phyloP scores from a whole-genome alignment of 495 filamentous ascomycete genomes.

The Penicillium maclennaniae region DNA sequence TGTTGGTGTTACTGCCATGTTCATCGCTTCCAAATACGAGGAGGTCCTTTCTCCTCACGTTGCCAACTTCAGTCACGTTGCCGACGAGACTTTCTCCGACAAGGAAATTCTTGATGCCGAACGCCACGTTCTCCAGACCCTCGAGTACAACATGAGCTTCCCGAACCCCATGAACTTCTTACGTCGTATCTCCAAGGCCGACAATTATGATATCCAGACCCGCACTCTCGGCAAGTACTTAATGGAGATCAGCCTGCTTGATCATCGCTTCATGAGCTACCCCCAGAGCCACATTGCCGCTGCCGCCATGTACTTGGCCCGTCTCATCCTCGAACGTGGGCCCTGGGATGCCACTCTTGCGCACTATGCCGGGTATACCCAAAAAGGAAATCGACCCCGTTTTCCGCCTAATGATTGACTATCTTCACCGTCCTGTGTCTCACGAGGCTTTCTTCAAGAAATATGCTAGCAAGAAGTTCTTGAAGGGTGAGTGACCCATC shows the following conservation, averaged over 20 bases:
- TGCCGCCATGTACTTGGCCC: slow-evolving; percentile 89
- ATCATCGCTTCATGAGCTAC: slow-evolving; percentile 85
- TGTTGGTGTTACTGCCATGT: slow-evolving; percentile 96
- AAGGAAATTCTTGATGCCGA: slow-evolving; percentile 95
- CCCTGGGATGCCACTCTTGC: slow-evolving; percentile 89
- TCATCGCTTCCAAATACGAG: slow-evolving; percentile 98
- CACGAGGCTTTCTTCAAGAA: slow-evolving; percentile 99
- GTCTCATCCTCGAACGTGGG: slow-evolving; percentile 82
- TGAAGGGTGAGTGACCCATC: slow-evolving; percentile 66
- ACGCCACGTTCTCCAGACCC: slow-evolving; percentile 80
- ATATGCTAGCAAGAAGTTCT: slow-evolving; percentile 97
- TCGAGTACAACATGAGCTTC: slow-evolving; percentile 97
- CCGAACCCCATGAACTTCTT: slow-evolving; percentile 99
- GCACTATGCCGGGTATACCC: slow-evolving; percentile 85
- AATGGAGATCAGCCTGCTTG: slow-evolving; percentile 94
- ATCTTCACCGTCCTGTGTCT: slow-evolving; percentile 78
- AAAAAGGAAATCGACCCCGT: slow-evolving; percentile 92
- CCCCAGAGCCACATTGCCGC: slow-evolving; percentile 86
- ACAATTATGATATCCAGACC: slow-evolving; percentile 96
- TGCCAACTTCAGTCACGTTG: slow-evolving; percentile 91
- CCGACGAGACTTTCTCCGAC: slow-evolving; percentile 95
- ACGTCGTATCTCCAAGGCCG: slow-evolving; percentile 94
- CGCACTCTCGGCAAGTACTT: slow-evolving; percentile 96
- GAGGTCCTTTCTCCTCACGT: slow-evolving; percentile 96
- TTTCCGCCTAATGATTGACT: slow-evolving; percentile 91